A percentile compares a stretch with the other conserved stretches of the same genome.
Evolutionary conservation across 805 yeast genomes (phyloP).

Genomic region (Saccharomycopsis synnaedendra): DNA sequence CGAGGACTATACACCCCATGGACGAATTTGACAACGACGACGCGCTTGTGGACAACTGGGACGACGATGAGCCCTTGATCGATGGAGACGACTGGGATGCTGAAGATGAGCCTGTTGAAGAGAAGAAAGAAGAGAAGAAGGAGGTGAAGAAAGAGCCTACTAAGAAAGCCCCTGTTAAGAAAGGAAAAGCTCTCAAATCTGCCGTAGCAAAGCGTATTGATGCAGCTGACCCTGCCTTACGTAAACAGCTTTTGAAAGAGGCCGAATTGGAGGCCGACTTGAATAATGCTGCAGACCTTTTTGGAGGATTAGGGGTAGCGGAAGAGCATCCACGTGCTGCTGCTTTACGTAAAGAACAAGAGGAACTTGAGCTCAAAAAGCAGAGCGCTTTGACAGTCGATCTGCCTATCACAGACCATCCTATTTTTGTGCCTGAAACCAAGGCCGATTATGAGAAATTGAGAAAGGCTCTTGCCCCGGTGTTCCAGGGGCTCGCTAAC

Average conservation of each 20-base stretch:
- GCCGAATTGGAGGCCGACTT: constrained; percentile 82
- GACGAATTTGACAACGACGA: constrained; percentile 25
- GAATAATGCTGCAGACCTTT: constrained; percentile 86
- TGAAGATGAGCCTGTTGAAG: constrained; percentile 43
- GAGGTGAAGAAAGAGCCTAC: constrained; percentile 29
- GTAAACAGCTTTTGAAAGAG: constrained; percentile 59
- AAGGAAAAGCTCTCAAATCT: constrained; percentile 24
- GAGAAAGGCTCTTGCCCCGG: constrained; percentile 57
- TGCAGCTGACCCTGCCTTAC: constrained; percentile 59
- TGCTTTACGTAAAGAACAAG: constrained; percentile 27
- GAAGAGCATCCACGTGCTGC: constrained; percentile 35
- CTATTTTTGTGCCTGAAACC: constrained; percentile 74
- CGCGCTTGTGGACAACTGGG: constrained; percentile 63
- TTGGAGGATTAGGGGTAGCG: constrained; percentile 57
- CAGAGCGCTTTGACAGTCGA: constrained; percentile 36
- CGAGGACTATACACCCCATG: too few species aligned
- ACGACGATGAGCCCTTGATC: constrained; percentile 64
- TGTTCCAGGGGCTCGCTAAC: constrained; percentile 48
- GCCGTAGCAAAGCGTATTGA: constrained; percentile 38
- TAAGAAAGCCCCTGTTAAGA: constrained; percentile 18
- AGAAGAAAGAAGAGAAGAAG: constrained; percentile 28
- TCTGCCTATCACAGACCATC: constrained; percentile 61
- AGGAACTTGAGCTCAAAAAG: constrained; percentile 23
- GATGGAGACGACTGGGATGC: constrained; percentile 82
- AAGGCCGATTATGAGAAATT: constrained; percentile 73